Conservation (phyloP, 768 basidiomycete genomes). For the Postia placenta region DNA sequence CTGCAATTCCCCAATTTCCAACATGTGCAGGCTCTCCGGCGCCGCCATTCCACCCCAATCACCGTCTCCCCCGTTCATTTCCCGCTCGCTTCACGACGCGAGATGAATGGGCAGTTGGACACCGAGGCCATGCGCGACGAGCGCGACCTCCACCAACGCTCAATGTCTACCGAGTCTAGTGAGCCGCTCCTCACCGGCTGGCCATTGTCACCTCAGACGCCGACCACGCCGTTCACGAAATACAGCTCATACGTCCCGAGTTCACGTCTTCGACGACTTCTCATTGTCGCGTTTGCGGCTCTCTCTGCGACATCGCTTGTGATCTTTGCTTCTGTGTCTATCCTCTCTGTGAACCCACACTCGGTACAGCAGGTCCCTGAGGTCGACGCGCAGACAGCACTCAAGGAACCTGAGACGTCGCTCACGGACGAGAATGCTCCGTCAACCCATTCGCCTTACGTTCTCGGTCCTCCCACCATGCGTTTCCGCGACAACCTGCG, state of each 20-base stretch:
- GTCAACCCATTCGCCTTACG: slow-evolving; percentile 16
- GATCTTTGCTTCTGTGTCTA: slow-evolving; percentile 10
- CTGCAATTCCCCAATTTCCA: background rate
- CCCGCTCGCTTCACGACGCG: background rate
- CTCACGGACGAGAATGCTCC: background rate
- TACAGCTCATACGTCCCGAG: slow-evolving; percentile 1
- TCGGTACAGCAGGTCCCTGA: background rate
- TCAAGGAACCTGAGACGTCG: background rate
- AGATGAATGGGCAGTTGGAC: slow-evolving; percentile 8
- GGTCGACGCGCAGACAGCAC: background rate
- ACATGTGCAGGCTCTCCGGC: background rate
- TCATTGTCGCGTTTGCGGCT: slow-evolving; percentile 23
- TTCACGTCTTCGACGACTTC: slow-evolving; percentile 7
- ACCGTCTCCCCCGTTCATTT: background rate
- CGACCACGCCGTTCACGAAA: background rate
- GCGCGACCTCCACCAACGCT: slow-evolving; percentile 8
- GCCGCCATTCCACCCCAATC: background rate
- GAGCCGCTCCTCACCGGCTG: slow-evolving; percentile 21
- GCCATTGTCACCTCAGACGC: slow-evolving; percentile 8
- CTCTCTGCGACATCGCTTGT: slow-evolving; percentile 26
- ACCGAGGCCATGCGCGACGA: background rate
- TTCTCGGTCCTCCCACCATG: slow-evolving; percentile 46
- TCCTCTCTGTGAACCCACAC: background rate
- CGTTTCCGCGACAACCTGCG: slow-evolving; percentile 63
- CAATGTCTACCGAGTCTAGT: slow-evolving; percentile 19